These are phyloP conservation scores for Celoporthe dispersa DNA, from an alignment of 2,329 filamentous ascomycete species.

Conservation along the genomic window DNA sequence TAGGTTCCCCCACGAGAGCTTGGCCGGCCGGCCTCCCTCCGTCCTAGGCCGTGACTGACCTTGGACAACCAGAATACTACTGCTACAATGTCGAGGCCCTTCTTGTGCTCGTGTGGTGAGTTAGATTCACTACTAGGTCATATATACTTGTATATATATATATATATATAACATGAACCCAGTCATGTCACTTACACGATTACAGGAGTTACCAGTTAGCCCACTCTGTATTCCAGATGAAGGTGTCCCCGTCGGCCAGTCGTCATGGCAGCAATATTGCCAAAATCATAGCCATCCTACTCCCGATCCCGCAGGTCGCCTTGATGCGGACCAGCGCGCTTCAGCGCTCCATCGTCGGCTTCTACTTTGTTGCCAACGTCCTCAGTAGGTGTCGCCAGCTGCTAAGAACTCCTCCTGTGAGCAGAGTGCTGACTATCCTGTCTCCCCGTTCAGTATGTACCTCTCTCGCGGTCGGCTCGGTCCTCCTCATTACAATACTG, in stretches of 20 bases:
- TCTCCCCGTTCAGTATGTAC: conserved; percentile 41
- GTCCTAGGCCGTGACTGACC: conserved; percentile 21
- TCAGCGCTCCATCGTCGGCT: conserved; percentile 35
- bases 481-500: conserved; percentile 46
- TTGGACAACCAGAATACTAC: conserved; percentile 51
- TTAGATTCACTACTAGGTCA: not conserved
- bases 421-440: conserved; percentile 2
- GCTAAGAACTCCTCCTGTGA: too few relatives aligned
- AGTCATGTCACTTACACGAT: not conserved
- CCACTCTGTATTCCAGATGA: conserved; percentile 40
- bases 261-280: conserved; percentile 36
- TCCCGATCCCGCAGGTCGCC: conserved; percentile 42
- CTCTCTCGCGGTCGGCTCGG: conserved; percentile 42
- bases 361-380: conserved; percentile 43
- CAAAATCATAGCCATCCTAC: conserved; percentile 42
- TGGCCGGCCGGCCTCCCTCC: not conserved
- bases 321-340: conserved; percentile 39
- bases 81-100: conserved; percentile 55
- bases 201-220: conserved; percentile 44
- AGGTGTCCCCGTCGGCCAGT: conserved; percentile 30
- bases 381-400: conserved; percentile 40
- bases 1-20: conserved; percentile 36
- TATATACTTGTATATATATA: not conserved
- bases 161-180: not conserved
- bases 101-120: conserved; percentile 51